phyloP scores from a whole-genome alignment of 2,329 filamentous ascomycete genomes.

The Fusarium poae region DNA sequence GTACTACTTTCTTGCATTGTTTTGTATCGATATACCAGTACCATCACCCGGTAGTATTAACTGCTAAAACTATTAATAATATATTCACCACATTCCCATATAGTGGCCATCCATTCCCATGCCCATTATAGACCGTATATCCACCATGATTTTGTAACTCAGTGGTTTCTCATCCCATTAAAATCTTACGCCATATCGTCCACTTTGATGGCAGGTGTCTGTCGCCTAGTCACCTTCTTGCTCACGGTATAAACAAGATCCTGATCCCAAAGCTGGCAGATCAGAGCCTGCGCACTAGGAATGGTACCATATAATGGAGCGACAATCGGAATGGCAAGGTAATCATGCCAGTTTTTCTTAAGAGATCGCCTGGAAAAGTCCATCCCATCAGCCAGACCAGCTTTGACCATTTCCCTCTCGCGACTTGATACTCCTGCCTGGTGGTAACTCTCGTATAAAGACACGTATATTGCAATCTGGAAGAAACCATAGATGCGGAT shows the following conservation, averaged over 20 bases:
- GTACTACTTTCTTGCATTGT: not conserved
- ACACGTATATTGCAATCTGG: slow-evolving; percentile 72
- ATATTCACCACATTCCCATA: not conserved
- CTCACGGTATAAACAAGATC: slow-evolving; percentile 79
- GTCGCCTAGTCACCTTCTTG: slow-evolving; percentile 72
- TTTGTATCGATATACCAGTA: not conserved
- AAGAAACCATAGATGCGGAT: slow-evolving; percentile 73
- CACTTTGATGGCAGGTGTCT: slow-evolving; percentile 60
- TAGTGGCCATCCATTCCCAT: not conserved
- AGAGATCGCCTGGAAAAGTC: slow-evolving; percentile 71
- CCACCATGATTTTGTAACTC: not conserved
- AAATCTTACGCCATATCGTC: slow-evolving; percentile 59
- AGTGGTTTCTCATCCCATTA: not conserved
- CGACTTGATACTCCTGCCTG: slow-evolving; percentile 69
- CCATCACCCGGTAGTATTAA: not conserved
- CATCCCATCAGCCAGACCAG: slow-evolving; percentile 74
- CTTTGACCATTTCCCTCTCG: slow-evolving; percentile 75
- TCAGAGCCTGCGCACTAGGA: slow-evolving; percentile 74
- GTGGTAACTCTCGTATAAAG: slow-evolving; percentile 77
- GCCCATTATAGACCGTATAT: not conserved
- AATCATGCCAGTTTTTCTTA: slow-evolving; percentile 71
- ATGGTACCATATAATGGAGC: slow-evolving; percentile 77
- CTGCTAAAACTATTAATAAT: slow-evolving; percentile 14
- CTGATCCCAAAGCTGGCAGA: slow-evolving; percentile 78
- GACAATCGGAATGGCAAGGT: slow-evolving; percentile 74